A percentile compares a stretch with the other conserved stretches of the same genome.
Evolutionary conservation across 163 green algal genomes (phyloP).

Genomic region (Coccomyxa subellipsoidea): DNA sequence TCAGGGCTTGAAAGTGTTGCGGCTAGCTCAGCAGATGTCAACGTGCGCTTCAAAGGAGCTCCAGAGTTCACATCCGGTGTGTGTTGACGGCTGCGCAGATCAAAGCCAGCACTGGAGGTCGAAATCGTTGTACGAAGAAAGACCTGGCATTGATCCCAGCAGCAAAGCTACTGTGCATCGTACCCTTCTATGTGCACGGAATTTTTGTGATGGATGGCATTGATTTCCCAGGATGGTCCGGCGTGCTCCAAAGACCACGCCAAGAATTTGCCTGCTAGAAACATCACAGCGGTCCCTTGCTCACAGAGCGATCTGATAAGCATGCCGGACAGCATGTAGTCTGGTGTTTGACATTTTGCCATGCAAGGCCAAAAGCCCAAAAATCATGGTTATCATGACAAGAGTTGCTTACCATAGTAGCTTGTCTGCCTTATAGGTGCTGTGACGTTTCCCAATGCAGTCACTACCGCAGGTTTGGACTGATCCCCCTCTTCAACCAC

Average conservation of each 20-base stretch:
- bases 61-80: not conserved
- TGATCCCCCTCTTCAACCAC: not conserved
- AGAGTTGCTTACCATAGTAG: not conserved
- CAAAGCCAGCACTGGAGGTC: too few relatives aligned
- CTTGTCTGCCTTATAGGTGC: not conserved
- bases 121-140: too few relatives aligned
- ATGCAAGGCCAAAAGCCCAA: not conserved
- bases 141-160: too few relatives aligned
- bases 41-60: not conserved
- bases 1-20: not conserved
- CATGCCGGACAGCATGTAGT: too few relatives aligned
- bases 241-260: not conserved
- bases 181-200: not conserved
- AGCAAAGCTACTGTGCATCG: too few relatives aligned
- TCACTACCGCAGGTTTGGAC: too few relatives aligned
- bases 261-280: not conserved
- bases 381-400: not conserved
- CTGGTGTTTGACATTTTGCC: too few relatives aligned
- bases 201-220: not conserved
- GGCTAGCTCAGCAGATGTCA: constrained; percentile 1
- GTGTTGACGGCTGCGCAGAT: not conserved
- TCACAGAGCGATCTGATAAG: too few relatives aligned
- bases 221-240: not conserved
- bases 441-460: too few relatives aligned
- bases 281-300: too few relatives aligned